Conservation (phyloP, 768 basidiomycete species). For the Tylopilus intermedius region DNA sequence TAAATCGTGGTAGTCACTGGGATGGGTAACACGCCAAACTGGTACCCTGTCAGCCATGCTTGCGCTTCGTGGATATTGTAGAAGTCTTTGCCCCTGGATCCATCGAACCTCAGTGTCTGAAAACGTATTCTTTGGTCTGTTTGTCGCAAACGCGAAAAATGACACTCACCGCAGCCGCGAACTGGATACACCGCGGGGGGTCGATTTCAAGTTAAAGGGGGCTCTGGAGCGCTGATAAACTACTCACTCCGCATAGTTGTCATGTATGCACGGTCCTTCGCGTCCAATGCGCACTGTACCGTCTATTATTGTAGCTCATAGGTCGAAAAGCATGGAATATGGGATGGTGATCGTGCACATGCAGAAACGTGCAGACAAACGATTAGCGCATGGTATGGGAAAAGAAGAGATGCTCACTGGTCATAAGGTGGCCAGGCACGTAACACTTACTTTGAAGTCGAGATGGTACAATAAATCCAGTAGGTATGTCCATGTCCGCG, state of each 20-base stretch:
- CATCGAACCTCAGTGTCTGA: constrained; percentile 28
- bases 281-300: constrained; percentile 33
- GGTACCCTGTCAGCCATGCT: constrained; percentile 20
- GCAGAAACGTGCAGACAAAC: too few species aligned
- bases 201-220: neutral
- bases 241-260: constrained; percentile 25
- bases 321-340: neutral
- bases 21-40: constrained; percentile 6
- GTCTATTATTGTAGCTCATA: constrained; percentile 15
- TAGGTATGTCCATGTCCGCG: too few species aligned
- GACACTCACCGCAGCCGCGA: constrained; percentile 21
- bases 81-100: constrained; percentile 31
- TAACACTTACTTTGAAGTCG: too few species aligned
- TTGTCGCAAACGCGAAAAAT: neutral
- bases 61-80: constrained; percentile 26
- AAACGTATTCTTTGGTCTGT: neutral
- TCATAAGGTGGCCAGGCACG: too few species aligned
- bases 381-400: too few species aligned
- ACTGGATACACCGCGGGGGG: constrained; percentile 14
- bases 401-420: too few species aligned
- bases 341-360: too few species aligned
- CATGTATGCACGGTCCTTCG: constrained; percentile 30
- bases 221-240: neutral
- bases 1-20: constrained; percentile 4
- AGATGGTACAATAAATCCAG: too few species aligned